Evolutionary conservation across 805 yeast species (phyloP).

Genomic region (Wickerhamomyces hampshirensis): DNA sequence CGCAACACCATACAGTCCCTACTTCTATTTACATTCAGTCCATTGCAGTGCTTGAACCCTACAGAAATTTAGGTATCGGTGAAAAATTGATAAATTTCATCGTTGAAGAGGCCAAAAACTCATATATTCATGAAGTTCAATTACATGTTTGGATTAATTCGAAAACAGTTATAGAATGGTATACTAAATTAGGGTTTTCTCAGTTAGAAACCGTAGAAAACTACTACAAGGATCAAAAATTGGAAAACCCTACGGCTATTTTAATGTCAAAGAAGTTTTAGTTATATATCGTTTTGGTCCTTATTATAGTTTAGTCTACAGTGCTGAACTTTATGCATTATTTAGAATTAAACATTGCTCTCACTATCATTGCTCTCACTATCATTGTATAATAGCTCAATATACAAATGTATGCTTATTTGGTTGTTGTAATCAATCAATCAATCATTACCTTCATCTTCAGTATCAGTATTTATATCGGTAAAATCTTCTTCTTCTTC

Average conservation of each 20-base stretch:
- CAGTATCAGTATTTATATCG: conserved; percentile 62
- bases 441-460: conserved; percentile 45
- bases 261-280: conserved; percentile 30
- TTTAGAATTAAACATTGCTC: not conserved
- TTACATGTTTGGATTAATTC: conserved; percentile 49
- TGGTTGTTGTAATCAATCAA: not conserved
- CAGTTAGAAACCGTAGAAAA: conserved; percentile 32
- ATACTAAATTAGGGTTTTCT: conserved; percentile 44
- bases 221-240: conserved; percentile 43
- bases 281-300: conserved; percentile 1
- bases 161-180: conserved; percentile 44
- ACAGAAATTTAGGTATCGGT: conserved; percentile 61
- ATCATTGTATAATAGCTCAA: too few species aligned
- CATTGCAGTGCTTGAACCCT: conserved; percentile 62
- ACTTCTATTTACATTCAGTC: conserved; percentile 60
- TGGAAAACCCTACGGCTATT: conserved; percentile 45
- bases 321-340: not conserved
- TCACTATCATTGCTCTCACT: too few species aligned
- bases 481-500: conserved; percentile 38
- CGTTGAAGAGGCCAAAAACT: conserved; percentile 48
- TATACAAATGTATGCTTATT: not conserved
- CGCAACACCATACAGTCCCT: conserved; percentile 41
- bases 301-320: too few species aligned
- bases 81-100: conserved; percentile 50
- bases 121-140: conserved; percentile 48